Evolutionary conservation across 1,284 basidiomycete species (phyloP), one percentile per base, ranked within the genome.

Genomic region (Tremellales sp.): DNA sequence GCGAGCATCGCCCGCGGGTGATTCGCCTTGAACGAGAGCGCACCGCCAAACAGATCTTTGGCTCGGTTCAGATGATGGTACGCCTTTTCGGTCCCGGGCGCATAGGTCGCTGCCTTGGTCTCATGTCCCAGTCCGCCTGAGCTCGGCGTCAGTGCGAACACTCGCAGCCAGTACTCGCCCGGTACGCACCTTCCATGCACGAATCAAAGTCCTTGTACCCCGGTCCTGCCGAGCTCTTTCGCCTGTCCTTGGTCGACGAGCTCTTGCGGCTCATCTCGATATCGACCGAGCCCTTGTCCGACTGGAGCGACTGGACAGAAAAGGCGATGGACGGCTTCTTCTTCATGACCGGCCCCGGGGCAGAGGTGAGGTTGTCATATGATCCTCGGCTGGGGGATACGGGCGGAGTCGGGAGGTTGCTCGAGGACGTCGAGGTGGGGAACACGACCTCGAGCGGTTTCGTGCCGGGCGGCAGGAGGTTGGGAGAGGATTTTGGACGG

Each of bases 121-220:
- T 69, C 68, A 40, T 72, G 65, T n/a, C 63, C 63, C 2, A 65
- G 49, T 9, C 60, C 70, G 27, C 60, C 65, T 70, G 39, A 28
- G 34, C 22, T 18, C 18, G 16, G n/a, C n/a, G 44, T 38, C 19
- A 40, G 40, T 9, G 39, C 31, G n/a, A 7, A 18, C 2, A 32
- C 22, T 29, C 29, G 37, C 28, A 21, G 32, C 5, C 5, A 40
- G n/a, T 36, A 7, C 26, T 31, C n/a, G 18, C 18, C 28, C 21
- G 16, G 8, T 5, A 63, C 68, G 58, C 55, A 66, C 66, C 66
- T 35, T 69, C 66, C 67, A 72, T 69, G 45, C 63, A 68, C 0
- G 52, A 43, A 9, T 68, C 65, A 40, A 57, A 66, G 9, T 56
- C 55, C 19, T 54, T 48, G 43, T 60, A 66, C 6, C 48, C 49